Percentiles rank a stretch among this genome's conserved stretches.
These are phyloP conservation scores for Xylaria sp. DNA, from an alignment of 2,329 filamentous ascomycete species.

Conservation along the genomic window DNA sequence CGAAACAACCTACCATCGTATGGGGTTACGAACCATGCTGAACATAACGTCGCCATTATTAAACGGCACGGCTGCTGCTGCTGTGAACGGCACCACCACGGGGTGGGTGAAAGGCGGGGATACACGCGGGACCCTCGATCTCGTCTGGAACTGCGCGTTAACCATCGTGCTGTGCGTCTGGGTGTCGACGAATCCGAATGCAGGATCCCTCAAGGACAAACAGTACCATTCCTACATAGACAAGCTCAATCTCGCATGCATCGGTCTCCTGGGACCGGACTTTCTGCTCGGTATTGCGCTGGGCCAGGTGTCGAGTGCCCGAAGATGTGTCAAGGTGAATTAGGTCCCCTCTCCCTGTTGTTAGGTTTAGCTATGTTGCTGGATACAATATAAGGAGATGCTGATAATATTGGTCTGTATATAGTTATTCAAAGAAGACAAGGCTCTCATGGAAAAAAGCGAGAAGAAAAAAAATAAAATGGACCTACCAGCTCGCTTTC, in stretches of 20 bases:
- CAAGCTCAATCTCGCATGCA: background rate
- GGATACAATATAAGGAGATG: background rate
- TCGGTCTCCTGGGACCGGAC: background rate
- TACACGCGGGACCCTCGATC: background rate
- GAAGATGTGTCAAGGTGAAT: background rate
- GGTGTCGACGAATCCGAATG: background rate
- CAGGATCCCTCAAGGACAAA: background rate
- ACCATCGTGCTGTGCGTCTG: background rate
- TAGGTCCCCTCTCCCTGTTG: background rate
- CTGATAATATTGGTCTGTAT: background rate
- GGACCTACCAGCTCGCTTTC: background rate
- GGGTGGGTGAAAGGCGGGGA: background rate
- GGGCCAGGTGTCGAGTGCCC: background rate
- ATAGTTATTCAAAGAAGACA: background rate
- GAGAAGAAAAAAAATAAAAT: background rate
- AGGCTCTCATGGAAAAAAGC: background rate
- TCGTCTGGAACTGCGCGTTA: background rate
- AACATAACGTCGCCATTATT: background rate
- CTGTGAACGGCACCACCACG: background rate
- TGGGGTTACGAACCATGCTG: background rate
- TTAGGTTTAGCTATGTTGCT: background rate
- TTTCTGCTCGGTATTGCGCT: background rate
- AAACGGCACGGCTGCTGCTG: background rate
- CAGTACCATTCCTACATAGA: background rate
- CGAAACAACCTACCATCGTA: too few species aligned